Conservation (phyloP, 202 grass and related monocot species). For the Setaria viridis region DNA sequence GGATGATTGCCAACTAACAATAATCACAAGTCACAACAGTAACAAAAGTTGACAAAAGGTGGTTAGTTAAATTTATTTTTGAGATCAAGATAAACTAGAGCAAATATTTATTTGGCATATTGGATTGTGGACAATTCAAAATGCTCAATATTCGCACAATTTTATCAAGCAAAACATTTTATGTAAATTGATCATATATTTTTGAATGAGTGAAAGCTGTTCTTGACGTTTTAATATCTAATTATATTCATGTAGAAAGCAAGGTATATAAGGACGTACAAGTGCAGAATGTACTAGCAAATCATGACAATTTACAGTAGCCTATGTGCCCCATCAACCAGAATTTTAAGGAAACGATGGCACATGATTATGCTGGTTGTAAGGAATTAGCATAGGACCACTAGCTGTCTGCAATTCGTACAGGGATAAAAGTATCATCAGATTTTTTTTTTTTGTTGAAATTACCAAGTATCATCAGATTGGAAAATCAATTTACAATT, state of each 20-base stretch:
- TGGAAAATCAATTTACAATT: not conserved
- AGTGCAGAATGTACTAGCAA: not conserved
- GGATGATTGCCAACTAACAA: not conserved
- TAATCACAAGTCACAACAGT: not conserved
- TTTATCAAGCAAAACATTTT: not conserved
- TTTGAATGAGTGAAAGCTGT: not conserved
- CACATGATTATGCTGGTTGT: not conserved
- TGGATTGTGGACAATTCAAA: not conserved
- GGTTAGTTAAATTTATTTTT: not conserved
- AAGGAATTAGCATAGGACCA: not conserved
- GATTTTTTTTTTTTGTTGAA: not conserved
- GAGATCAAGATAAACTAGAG: not conserved
- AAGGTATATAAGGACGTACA: not conserved
- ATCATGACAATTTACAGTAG: conserved; percentile 23
- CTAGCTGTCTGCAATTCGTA: conserved; percentile 16
- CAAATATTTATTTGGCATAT: not conserved
- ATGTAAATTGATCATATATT: not conserved
- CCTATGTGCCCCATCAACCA: not conserved
- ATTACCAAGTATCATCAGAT: not conserved
- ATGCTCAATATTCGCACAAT: not conserved
- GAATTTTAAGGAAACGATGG: not conserved
- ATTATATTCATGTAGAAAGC: not conserved
- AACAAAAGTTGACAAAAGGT: not conserved
- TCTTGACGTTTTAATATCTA: not conserved
- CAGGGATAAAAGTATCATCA: conserved; percentile 1